These are phyloP conservation scores for Melanogaster broomeanus DNA, from an alignment of 768 basidiomycete species.

Conservation along the genomic window DNA sequence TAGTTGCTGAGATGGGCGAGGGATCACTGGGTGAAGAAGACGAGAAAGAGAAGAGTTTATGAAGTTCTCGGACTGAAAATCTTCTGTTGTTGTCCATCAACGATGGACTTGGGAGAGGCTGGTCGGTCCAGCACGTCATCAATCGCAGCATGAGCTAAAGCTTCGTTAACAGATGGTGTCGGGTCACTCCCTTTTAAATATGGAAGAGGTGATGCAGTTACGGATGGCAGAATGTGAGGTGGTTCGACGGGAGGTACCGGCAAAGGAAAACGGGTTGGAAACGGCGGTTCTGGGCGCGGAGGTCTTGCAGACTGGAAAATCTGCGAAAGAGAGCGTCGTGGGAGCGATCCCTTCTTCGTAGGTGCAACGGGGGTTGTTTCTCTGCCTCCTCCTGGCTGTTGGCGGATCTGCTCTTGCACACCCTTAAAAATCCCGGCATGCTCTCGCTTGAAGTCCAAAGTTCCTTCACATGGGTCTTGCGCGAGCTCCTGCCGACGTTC, in stretches of 20 bases:
- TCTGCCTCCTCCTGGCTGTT: conserved; percentile 15
- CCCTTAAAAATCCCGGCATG: conserved; percentile 28
- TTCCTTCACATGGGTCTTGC: conserved; percentile 43
- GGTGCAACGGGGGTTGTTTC: conserved; percentile 12
- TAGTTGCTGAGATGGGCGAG: conserved; percentile 2
- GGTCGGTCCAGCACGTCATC: conserved; percentile 22
- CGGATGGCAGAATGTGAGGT: not conserved
- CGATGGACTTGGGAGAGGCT: conserved; percentile 37
- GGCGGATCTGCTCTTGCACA: conserved; percentile 22
- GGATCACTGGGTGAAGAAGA: conserved; percentile 18
- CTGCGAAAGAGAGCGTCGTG: conserved; percentile 36
- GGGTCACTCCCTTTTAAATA: conserved; percentile 25
- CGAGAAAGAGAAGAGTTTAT: conserved; percentile 33
- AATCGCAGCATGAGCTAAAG: conserved; percentile 7
- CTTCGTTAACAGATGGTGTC: conserved; percentile 19
- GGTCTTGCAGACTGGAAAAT: conserved; percentile 22
- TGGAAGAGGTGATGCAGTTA: conserved; percentile 10
- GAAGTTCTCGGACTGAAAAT: conserved; percentile 40
- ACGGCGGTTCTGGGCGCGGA: conserved; percentile 30
- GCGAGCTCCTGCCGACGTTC: conserved; percentile 38
- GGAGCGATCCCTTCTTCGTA: conserved; percentile 28
- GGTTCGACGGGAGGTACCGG: conserved; percentile 23
- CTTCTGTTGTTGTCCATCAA: conserved; percentile 28
- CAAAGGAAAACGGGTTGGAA: conserved; percentile 22
- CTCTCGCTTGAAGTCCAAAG: conserved; percentile 32